These are phyloP conservation scores for Tetrahymena thermophila DNA, from an alignment of 73 alveolate species.

Conservation along the genomic window DNA sequence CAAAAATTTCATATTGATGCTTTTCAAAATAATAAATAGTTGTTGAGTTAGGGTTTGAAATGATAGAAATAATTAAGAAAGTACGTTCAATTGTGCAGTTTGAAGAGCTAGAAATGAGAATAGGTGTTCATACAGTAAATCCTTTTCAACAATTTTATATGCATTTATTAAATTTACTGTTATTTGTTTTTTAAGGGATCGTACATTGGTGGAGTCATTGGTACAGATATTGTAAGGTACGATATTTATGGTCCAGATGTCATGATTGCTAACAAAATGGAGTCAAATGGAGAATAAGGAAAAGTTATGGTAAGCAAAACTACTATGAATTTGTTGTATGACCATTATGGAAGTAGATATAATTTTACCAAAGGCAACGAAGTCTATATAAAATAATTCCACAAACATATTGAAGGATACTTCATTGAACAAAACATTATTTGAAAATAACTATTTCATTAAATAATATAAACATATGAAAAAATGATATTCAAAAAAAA, in stretches of 20 bases:
- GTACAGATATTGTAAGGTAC: conserved; percentile 41
- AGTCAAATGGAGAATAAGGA: conserved; percentile 42
- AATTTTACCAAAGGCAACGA: neutral
- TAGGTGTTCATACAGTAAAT: conserved; percentile 59
- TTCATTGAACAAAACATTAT: neutral
- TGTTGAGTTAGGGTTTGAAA: conserved; percentile 70
- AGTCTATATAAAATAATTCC: neutral
- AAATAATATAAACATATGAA: too few relatives aligned
- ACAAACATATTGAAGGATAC: neutral
- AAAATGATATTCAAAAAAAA: too few relatives aligned
- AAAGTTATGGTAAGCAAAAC: conserved; percentile 20
- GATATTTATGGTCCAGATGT: conserved; percentile 50
- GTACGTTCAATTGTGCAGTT: conserved; percentile 59
- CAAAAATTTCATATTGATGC: too few relatives aligned
- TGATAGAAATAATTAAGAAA: conserved; percentile 74
- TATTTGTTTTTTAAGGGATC: neutral
- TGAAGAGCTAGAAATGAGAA: conserved; percentile 67
- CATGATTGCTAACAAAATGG: conserved; percentile 41
- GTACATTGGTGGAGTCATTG: conserved; percentile 34
- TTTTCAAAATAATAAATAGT: too few relatives aligned
- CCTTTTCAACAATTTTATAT: neutral
- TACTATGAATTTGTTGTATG: conserved; percentile 10
- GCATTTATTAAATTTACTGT: too few relatives aligned
- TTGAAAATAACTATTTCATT: neutral
- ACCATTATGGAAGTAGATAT: neutral